Evolutionary conservation across 2,329 filamentous ascomycete species (phyloP).

Genomic region (Pseudovirgaria hyperparasitica): DNA sequence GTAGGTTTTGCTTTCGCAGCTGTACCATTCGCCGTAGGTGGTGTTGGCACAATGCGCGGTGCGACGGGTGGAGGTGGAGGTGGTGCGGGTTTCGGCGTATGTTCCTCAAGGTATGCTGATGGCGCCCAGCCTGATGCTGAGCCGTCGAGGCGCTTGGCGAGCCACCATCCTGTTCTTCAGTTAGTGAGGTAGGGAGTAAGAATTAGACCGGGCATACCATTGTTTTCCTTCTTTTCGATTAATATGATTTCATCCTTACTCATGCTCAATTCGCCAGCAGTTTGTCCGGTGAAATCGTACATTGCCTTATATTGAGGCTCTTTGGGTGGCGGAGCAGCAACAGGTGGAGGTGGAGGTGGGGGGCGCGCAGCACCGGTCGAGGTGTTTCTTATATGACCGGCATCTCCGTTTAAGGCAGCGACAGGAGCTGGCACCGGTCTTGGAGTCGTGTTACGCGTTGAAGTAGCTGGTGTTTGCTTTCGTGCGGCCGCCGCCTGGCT

Average conservation of each 20-base stretch:
- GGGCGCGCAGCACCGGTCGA: slow-evolving; percentile 33
- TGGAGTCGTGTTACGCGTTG: slow-evolving; percentile 19
- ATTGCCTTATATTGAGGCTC: slow-evolving; percentile 80
- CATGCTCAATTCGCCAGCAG: slow-evolving; percentile 73
- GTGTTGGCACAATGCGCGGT: slow-evolving; percentile 30
- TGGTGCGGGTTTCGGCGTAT: slow-evolving; percentile 43
- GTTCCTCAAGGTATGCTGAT: slow-evolving; percentile 85
- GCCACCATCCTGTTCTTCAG: slow-evolving; percentile 69
- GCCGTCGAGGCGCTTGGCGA: slow-evolving; percentile 60
- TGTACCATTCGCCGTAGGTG: slow-evolving; percentile 49
- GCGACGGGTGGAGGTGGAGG: slow-evolving; percentile 39
- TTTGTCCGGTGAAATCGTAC: slow-evolving; percentile 82
- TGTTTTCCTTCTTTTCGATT: slow-evolving; percentile 87
- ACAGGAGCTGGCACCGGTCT: slow-evolving; percentile 42
- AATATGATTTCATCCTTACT: slow-evolving; percentile 69
- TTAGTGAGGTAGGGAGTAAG: slow-evolving; percentile 10
- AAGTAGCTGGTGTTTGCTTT: slow-evolving; percentile 12
- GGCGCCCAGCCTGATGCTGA: slow-evolving; percentile 85
- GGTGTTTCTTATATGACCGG: slow-evolving; percentile 25
- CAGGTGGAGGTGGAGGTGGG: slow-evolving; percentile 53
- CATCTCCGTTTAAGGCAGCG: slow-evolving; percentile 38
- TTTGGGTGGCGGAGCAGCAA: slow-evolving; percentile 43
- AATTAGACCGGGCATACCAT: slow-evolving; percentile 39
- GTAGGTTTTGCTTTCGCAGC: slow-evolving; percentile 48
- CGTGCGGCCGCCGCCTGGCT: slow-evolving; percentile 35